Evolutionary conservation across 2,329 filamentous ascomycete species (phyloP), one percentile per base, ranked within the genome.

Genomic region (Coniochaeta hoffmannii): DNA sequence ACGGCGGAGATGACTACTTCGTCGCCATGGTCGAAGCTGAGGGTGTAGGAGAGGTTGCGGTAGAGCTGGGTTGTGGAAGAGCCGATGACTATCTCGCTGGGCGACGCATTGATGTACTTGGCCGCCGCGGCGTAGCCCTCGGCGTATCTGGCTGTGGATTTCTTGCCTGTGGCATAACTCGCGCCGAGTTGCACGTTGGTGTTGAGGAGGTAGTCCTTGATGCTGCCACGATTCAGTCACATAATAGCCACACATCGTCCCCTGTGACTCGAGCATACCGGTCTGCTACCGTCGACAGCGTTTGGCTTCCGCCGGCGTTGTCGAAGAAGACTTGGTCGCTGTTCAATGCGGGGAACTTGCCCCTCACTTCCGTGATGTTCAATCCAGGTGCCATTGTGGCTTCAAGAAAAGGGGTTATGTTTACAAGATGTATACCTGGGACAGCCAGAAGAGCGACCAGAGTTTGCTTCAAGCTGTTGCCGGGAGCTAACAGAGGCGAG

Each of bases 111-210:
- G 64, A 92, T 81, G 63, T 88, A 91, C 56, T 75, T 77, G 8
- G 89, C 87, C 0, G 82, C 87, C 1, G 86, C 85, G 53, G 77
- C 71, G 61, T 83, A 83, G 15, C 84, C 89, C 30, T 76, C 72
- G 2, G 72, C 68, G 64, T 87, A 89, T 24, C 77, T 74, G 19
- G 74, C 70, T 1, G 82, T 88, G 0, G 87, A 84, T 38, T 74
- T 70, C 59, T 80, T 72, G 10, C 83, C 80, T 1, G 82, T 75
- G 5, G 74, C 72, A 65, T 93, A 92, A 0, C 81, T 83, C 2
- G 86, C 87, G 19, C 88, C 88, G 0, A 91, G 78, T 66, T 93
- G 89, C 41, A 91, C 88, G 61, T 92, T 91, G 59, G 77, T 86
- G 28, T 77, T 78, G 35, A 78, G 73, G 9, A 91, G 76, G 62